A percentile compares a stretch with the other conserved stretches of the same genome.
These are phyloP conservation scores for Kluyveromyces siamensis DNA, from an alignment of 805 yeast genomes.

Conservation along the genomic window DNA sequence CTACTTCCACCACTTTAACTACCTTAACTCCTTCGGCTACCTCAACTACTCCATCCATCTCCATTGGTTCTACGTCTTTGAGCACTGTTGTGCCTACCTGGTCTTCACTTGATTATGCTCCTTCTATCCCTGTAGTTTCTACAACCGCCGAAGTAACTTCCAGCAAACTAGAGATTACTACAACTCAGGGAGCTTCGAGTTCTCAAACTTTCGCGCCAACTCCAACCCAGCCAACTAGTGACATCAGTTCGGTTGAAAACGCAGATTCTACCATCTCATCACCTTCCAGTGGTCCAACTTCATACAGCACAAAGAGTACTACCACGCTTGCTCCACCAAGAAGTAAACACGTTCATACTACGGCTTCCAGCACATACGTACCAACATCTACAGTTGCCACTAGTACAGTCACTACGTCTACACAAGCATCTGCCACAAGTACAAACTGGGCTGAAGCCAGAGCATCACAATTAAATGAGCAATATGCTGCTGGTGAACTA, in stretches of 20 bases:
- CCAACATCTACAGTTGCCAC: conserved; percentile 6
- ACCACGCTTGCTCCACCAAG: conserved; percentile 6
- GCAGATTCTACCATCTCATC: conserved; percentile 3
- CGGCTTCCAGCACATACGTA: background rate
- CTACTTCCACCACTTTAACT: conserved; percentile 6
- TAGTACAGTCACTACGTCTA: conserved; percentile 6
- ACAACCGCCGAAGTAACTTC: conserved; percentile 3
- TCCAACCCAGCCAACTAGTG: background rate
- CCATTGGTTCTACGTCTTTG: too few species aligned
- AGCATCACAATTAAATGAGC: conserved; percentile 38
- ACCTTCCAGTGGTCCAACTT: conserved; percentile 5
- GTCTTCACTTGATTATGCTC: too few species aligned
- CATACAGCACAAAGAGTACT: conserved; percentile 4
- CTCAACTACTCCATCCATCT: conserved; percentile 3
- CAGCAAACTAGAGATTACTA: background rate
- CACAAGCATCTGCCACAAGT: conserved; percentile 11
- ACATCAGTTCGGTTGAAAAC: background rate
- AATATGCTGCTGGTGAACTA: conserved; percentile 35
- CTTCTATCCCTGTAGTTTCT: conserved; percentile 2
- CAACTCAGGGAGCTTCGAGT: background rate
- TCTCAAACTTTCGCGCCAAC: background rate
- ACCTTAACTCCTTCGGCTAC: too few species aligned
- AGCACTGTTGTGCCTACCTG: too few species aligned
- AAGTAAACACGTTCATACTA: conserved; percentile 3
- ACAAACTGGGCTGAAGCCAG: conserved; percentile 30